phyloP scores from a whole-genome alignment of 1,284 basidiomycete species.

The Phellinidium pouzarii region DNA sequence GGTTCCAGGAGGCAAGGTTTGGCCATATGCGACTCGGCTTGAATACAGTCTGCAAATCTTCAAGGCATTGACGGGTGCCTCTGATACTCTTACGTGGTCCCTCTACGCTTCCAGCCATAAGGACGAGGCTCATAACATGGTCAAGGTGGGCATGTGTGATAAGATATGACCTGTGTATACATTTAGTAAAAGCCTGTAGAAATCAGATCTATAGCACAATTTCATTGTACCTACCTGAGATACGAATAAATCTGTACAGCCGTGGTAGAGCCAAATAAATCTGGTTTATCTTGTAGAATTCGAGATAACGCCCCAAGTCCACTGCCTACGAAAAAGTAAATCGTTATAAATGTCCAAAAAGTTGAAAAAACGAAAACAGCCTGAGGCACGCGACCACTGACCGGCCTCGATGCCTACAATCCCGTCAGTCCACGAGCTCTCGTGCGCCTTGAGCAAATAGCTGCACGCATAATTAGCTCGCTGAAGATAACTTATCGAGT shows the following conservation, averaged over 20 bases:
- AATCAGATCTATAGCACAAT: neutral
- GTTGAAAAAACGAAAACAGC: neutral
- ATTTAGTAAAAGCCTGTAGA: neutral
- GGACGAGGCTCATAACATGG: constrained; percentile 68
- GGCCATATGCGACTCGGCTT: constrained; percentile 74
- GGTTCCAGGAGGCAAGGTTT: constrained; percentile 69
- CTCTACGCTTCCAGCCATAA: constrained; percentile 67
- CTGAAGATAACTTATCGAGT: constrained; percentile 6
- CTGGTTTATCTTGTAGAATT: constrained; percentile 45
- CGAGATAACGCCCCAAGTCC: constrained; percentile 58
- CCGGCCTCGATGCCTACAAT: constrained; percentile 71
- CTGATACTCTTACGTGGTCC: constrained; percentile 60
- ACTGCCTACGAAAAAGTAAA: constrained; percentile 40
- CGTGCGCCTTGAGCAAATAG: constrained; percentile 61
- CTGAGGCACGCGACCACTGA: constrained; percentile 28
- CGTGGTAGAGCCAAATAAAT: constrained; percentile 39
- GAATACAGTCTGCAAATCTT: constrained; percentile 69
- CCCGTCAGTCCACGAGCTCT: constrained; percentile 57
- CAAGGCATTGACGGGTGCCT: constrained; percentile 53
- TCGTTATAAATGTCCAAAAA: neutral
- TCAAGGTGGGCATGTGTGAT: constrained; percentile 80
- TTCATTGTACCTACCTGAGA: constrained; percentile 37
- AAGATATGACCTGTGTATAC: constrained; percentile 52
- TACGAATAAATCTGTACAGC: constrained; percentile 52
- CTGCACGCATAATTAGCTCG: constrained; percentile 31